Evolutionary conservation across 1,284 basidiomycete genomes (phyloP), one percentile per base, ranked within the genome.

Genomic region (Ustilago shanxiensis): DNA sequence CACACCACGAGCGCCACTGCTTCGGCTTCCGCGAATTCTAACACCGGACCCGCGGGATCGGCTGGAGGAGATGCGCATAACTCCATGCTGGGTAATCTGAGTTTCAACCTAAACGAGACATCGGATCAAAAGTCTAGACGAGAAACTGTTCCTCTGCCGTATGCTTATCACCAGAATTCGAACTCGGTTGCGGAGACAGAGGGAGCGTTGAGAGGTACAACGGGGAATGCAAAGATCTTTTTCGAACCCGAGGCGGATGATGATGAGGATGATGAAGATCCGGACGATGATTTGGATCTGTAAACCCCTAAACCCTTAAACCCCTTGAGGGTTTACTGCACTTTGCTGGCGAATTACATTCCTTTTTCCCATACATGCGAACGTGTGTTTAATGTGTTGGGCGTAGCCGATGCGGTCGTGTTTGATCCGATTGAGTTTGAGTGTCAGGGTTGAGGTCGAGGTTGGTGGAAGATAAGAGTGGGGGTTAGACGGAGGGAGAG

Each of bases 201-300:
- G n/a, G 20, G 20, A 20, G 66, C 56, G 18, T 50, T 69, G 52
- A 62, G 79, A 13, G 82, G 81, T 20, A 69, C 56, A 10, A 81
- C 80, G 1, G 78, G 81, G 22, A 76, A 82, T 31, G 78, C 78
- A 7, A 75, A 73, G 33, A 83, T 83, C 69, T 79, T 83, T 28
- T 83, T 83, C 54, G 81, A 83, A 57, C 80, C 82, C 5, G 82
- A 83, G 51, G 67, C 74, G 16, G 82, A 80, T 29, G 82, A 83
- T 39, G 82, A 83, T 59, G 82, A 83, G 56, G 82, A 83, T 41
- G 82, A 83, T 44, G 82, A 83, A 47, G 82, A 83, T 66, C 82
- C 82, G 4, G 82, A 83, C 45, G 82, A 83, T 39, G 82, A 83
- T 65, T 55, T 83, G 39, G 82, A 83, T 56, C 62, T 83, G 26